Percentiles rank a stretch among this genome's conserved stretches.
phyloP scores from a whole-genome alignment of 2,329 filamentous ascomycete species.

The Aspergillus flavus region DNA sequence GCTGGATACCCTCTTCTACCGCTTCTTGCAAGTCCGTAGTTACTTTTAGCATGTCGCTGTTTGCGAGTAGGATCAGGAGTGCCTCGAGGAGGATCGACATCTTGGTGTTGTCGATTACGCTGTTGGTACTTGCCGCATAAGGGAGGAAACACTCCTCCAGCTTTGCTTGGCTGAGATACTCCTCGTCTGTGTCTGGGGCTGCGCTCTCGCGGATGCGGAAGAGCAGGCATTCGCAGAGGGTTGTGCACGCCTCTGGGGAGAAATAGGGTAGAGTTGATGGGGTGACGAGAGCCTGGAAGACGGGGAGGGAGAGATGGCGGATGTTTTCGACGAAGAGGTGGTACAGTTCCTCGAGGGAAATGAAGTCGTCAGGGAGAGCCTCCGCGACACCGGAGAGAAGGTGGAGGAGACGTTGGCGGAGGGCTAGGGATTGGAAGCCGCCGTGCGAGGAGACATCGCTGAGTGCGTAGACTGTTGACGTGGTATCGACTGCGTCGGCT shows the following conservation, averaged over 20 bases:
- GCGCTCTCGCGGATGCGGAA: conserved; percentile 51
- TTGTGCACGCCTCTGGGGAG: conserved; percentile 45
- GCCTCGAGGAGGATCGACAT: conserved; percentile 70
- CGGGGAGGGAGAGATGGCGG: conserved; percentile 46
- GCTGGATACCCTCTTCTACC: conserved; percentile 56
- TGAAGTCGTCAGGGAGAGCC: conserved; percentile 38
- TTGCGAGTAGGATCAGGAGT: conserved; percentile 58
- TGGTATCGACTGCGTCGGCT: conserved; percentile 1
- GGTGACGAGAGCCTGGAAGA: conserved; percentile 50
- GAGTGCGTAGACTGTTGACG: conserved; percentile 8
- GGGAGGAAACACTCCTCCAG: conserved; percentile 66
- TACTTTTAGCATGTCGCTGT: conserved; percentile 34
- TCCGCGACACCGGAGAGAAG: conserved; percentile 45
- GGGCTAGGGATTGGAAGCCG: conserved; percentile 40
- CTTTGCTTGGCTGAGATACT: conserved; percentile 52
- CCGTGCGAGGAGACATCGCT: conserved; percentile 38
- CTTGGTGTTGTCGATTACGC: conserved; percentile 70
- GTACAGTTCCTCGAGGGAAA: conserved; percentile 43
- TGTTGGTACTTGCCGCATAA: conserved; percentile 63
- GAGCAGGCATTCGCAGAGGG: conserved; percentile 58
- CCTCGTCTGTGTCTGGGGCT: conserved; percentile 41
- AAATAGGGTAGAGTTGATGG: conserved; percentile 48
- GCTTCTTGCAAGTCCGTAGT: conserved; percentile 46
- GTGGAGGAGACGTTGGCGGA: conserved; percentile 49
- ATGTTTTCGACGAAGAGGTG: conserved; percentile 51